These are phyloP conservation scores for Ustilago tritici DNA, from an alignment of 1,284 basidiomycete genomes.

Conservation along the genomic window DNA sequence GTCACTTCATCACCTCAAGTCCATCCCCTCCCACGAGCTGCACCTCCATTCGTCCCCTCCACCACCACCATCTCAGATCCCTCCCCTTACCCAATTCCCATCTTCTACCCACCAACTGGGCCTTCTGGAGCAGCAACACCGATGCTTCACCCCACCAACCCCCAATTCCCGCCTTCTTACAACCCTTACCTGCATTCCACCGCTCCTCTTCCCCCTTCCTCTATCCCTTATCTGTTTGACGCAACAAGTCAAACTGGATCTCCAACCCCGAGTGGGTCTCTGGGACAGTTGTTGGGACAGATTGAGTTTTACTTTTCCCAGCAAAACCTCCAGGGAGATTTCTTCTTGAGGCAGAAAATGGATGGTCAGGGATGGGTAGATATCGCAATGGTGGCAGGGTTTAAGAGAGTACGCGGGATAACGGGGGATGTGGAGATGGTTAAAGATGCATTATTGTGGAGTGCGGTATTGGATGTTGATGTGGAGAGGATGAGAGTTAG, in stretches of 20 bases:
- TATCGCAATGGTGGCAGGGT: conserved; percentile 49
- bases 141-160: conserved; percentile 5
- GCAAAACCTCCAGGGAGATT: conserved; percentile 61
- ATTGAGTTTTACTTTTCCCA: conserved; percentile 68
- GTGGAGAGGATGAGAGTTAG: conserved; percentile 39
- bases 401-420: conserved; percentile 56
- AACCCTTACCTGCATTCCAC: not conserved
- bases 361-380: conserved; percentile 61
- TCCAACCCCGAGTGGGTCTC: not conserved
- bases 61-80: not conserved
- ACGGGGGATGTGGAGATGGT: conserved; percentile 39
- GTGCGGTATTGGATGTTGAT: conserved; percentile 55
- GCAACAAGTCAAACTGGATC: conserved; percentile 3
- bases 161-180: not conserved
- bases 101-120: not conserved
- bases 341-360: conserved; percentile 64
- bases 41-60: not conserved
- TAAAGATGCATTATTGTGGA: conserved; percentile 45
- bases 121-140: conserved; percentile 24
- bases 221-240: not conserved
- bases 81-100: conserved; percentile 1
- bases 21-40: conserved; percentile 11
- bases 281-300: conserved; percentile 56
- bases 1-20: conserved; percentile 22
- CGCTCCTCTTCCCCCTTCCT: not conserved